phyloP scores from a whole-genome alignment of 305 asterid genomes.

The Fraxinus platypoda region DNA sequence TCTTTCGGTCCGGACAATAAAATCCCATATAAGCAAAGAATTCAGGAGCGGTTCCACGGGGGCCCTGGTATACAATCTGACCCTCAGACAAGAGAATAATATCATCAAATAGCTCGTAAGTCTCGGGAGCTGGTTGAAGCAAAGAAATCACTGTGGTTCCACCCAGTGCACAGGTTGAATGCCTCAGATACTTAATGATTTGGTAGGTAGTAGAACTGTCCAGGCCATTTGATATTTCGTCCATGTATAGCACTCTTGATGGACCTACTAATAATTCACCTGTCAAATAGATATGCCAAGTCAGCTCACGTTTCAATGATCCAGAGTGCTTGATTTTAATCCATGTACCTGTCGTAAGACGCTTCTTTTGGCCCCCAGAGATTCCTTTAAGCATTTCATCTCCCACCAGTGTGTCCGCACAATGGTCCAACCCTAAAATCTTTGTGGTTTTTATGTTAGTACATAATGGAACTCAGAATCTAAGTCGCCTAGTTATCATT shows the following conservation, averaged over 20 bases:
- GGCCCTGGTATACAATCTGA: constrained; percentile 53
- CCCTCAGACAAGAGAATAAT: constrained; percentile 29
- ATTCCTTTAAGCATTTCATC: constrained; percentile 97
- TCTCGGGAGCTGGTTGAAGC: constrained; percentile 62
- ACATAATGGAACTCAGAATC: neutral
- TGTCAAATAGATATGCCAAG: constrained; percentile 39
- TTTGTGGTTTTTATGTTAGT: constrained; percentile 60
- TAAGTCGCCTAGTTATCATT: neutral
- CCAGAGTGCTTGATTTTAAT: constrained; percentile 10
- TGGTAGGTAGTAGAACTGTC: constrained; percentile 4
- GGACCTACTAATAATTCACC: constrained; percentile 91
- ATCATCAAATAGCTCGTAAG: constrained; percentile 45
- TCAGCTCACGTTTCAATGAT: constrained; percentile 26
- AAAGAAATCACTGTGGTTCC: constrained; percentile 44
- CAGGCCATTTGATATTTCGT: neutral
- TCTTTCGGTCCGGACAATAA: constrained; percentile 46
- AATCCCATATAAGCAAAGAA: constrained; percentile 49
- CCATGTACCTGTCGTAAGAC: constrained; percentile 75
- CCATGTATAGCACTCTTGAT: constrained; percentile 45
- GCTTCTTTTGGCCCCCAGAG: constrained; percentile 96
- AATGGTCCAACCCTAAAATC: constrained; percentile 93
- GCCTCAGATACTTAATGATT: constrained; percentile 20
- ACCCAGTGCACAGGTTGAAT: neutral
- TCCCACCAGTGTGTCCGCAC: constrained; percentile 91
- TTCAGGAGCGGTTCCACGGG: constrained; percentile 38